Evolutionary conservation across 208 protist genomes (phyloP).

Genomic region (Leishmania tarentolae): DNA sequence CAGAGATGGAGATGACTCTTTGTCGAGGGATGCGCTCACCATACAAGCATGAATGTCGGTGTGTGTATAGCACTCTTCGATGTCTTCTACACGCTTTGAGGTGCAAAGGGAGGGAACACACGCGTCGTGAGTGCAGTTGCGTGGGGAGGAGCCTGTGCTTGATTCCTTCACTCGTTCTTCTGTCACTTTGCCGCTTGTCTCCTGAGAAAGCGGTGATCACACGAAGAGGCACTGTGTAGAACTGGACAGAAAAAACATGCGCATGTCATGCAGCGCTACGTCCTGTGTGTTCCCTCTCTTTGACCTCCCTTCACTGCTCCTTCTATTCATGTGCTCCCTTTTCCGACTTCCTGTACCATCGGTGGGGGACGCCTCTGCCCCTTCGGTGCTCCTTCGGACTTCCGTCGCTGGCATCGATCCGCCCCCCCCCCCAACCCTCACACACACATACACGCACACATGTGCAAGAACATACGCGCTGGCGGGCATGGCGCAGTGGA

Average conservation of each 20-base stretch:
- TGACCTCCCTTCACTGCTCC: background rate
- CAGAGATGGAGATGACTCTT: too few species aligned
- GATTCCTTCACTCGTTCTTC: background rate
- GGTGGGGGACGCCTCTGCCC: background rate
- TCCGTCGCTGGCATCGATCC: background rate
- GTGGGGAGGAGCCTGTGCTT: background rate
- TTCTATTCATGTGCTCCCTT: background rate
- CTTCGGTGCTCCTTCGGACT: background rate
- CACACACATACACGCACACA: background rate
- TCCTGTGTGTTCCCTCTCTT: background rate
- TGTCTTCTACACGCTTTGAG: background rate
- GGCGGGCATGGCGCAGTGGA: constrained; percentile 79
- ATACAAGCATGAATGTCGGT: background rate
- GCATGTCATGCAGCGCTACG: background rate
- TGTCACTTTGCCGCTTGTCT: background rate
- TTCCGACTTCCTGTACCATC: background rate
- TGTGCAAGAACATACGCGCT: background rate
- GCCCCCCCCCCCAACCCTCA: background rate
- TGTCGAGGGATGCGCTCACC: background rate
- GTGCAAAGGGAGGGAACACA: background rate
- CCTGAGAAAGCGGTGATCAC: background rate
- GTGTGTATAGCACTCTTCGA: background rate
- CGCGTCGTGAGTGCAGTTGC: background rate
- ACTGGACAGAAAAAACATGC: background rate
- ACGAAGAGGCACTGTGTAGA: background rate